Conservation (phyloP, 352 stramenopile genomes). For the Globisporangium okanoganense region DNA sequence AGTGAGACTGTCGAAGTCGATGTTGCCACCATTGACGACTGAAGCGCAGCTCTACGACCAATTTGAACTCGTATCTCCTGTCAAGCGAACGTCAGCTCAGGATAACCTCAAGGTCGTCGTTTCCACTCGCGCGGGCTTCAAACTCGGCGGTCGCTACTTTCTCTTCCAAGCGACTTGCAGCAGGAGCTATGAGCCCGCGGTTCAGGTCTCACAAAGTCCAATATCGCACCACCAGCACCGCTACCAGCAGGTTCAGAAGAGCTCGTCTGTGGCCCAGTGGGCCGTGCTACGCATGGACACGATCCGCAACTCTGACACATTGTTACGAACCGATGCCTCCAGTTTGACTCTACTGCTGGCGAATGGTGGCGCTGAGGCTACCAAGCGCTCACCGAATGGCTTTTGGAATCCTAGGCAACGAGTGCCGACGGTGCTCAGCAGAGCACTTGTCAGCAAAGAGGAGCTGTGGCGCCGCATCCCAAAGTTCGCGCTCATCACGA, state of each 20-base stretch:
- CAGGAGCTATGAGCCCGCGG: background rate
- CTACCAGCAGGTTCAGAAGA: background rate
- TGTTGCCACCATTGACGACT: background rate
- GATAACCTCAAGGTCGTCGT: background rate
- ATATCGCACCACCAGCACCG: background rate
- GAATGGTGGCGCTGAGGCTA: background rate
- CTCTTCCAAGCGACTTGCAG: slow-evolving; percentile 23
- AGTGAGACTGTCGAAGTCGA: background rate
- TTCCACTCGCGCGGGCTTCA: slow-evolving; percentile 25
- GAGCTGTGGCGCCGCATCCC: slow-evolving; percentile 2
- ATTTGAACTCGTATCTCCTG: background rate
- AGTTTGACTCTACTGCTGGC: background rate
- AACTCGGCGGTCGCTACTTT: slow-evolving; percentile 29
- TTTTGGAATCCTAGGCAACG: slow-evolving; percentile 9
- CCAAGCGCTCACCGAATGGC: background rate
- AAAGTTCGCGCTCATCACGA: slow-evolving; percentile 13
- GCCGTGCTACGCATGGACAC: slow-evolving; percentile 12
- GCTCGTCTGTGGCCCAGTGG: background rate
- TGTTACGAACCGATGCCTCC: background rate
- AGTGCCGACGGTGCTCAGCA: background rate
- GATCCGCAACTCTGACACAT: background rate
- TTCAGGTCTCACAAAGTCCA: background rate
- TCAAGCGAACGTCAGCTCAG: background rate
- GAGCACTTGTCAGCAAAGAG: slow-evolving; percentile 1
- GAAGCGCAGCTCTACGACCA: background rate